A percentile compares a stretch with the other conserved stretches of the same genome.
Conservation (phyloP, 192 early-diverging fungal species). For the Coemansia sp. region DNA sequence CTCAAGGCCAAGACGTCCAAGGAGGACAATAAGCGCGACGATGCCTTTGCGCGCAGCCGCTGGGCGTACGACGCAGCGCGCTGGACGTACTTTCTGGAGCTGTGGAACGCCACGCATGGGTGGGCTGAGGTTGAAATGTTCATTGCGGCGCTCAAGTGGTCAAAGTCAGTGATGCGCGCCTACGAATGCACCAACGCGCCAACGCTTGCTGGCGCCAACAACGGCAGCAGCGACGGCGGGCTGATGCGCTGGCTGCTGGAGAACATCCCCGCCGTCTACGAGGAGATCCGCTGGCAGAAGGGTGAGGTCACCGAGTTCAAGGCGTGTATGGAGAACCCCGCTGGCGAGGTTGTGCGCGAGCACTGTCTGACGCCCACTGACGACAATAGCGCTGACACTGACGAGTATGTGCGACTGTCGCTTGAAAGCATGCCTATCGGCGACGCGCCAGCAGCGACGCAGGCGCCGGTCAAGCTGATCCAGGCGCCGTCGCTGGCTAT, state of each 20-base stretch:
- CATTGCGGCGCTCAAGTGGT: conserved; percentile 40
- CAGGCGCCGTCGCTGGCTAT: conserved; percentile 8
- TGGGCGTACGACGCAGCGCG: conserved; percentile 33
- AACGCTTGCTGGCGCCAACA: not conserved
- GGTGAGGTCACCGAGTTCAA: conserved; percentile 49
- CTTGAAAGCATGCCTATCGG: conserved; percentile 19
- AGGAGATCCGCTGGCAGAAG: conserved; percentile 37
- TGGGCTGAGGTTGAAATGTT: conserved; percentile 53
- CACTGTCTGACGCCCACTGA: conserved; percentile 29
- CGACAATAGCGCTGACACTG: conserved; percentile 11
- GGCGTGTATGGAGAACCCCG: conserved; percentile 40
- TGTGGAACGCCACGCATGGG: conserved; percentile 42
- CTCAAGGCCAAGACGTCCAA: conserved; percentile 30
- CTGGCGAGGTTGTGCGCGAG: conserved; percentile 40
- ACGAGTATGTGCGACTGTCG: conserved; percentile 47
- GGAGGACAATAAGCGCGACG: conserved; percentile 34
- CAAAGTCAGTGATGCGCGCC: conserved; percentile 35
- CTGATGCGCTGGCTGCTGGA: conserved; percentile 28
- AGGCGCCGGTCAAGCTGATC: conserved; percentile 20
- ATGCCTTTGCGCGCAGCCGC: conserved; percentile 22
- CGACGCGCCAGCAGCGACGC: conserved; percentile 14
- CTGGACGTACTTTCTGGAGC: conserved; percentile 48
- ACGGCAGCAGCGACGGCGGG: not conserved
- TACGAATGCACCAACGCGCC: conserved; percentile 11
- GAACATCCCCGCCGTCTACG: conserved; percentile 18